Conservation (phyloP, 2,329 filamentous ascomycete genomes). For the Epichloe coenophiala region DNA sequence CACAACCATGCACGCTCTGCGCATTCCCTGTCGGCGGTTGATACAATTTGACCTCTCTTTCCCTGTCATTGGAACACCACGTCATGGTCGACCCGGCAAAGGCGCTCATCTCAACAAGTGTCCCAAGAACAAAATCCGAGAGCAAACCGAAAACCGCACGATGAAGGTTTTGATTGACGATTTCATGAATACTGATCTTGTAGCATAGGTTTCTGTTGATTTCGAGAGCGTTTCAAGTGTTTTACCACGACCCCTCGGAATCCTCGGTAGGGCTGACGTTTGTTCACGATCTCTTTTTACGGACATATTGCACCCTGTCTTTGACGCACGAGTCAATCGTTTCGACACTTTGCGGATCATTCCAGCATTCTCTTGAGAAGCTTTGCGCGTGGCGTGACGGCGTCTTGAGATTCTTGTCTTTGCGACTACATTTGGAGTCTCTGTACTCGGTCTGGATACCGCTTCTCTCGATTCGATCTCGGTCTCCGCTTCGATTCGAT, state of each 20-base stretch:
- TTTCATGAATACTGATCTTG: slow-evolving; percentile 11
- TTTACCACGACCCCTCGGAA: slow-evolving; percentile 27
- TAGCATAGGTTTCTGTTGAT: slow-evolving; percentile 25
- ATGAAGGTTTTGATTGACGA: not conserved
- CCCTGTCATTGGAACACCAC: not conserved
- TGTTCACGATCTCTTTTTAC: slow-evolving; percentile 13
- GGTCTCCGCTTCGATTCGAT: slow-evolving; percentile 17
- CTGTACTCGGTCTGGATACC: slow-evolving; percentile 23
- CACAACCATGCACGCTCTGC: not conserved
- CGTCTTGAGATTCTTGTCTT: slow-evolving; percentile 24
- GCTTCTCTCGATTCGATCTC: slow-evolving; percentile 21
- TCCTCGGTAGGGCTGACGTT: slow-evolving; percentile 24
- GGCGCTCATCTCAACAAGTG: not conserved
- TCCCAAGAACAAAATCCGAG: not conserved
- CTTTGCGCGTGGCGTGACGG: slow-evolving; percentile 25
- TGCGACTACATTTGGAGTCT: slow-evolving; percentile 24
- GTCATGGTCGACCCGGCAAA: not conserved
- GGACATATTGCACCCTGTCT: slow-evolving; percentile 13
- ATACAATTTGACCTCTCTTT: not conserved
- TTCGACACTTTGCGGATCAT: slow-evolving; percentile 9
- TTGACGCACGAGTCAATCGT: slow-evolving; percentile 9
- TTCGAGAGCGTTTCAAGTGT: slow-evolving; percentile 26
- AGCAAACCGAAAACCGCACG: not conserved
- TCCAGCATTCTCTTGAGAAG: slow-evolving; percentile 18
- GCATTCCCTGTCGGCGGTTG: not conserved